Evolutionary conservation across 441 rosid species (phyloP).

Genomic region (Manihot esculenta): DNA sequence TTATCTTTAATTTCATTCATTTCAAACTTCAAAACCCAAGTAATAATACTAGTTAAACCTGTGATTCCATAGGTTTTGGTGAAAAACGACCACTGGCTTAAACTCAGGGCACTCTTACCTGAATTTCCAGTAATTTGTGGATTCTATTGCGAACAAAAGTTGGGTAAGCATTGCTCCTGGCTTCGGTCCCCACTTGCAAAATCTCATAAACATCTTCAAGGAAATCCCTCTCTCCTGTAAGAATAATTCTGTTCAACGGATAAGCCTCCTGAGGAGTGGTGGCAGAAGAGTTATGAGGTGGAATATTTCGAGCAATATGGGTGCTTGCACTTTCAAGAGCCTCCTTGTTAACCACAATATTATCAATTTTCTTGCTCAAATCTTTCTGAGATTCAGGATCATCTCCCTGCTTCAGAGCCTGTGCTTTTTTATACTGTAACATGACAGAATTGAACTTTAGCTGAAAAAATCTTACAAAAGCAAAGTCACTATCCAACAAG

Average conservation of each 20-base stretch:
- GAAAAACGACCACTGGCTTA: too few species aligned
- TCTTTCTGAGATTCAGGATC: constrained; percentile 41
- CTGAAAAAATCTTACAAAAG: constrained; percentile 5
- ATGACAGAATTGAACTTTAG: constrained; percentile 4
- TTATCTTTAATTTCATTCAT: not conserved
- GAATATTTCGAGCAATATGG: constrained; percentile 55
- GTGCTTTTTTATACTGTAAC: constrained; percentile 43
- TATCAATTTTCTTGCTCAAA: constrained; percentile 39
- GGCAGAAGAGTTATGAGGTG: constrained; percentile 60
- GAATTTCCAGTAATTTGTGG: constrained; percentile 42
- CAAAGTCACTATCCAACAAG: not conserved
- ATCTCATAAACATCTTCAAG: constrained; percentile 52
- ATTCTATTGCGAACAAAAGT: constrained; percentile 71
- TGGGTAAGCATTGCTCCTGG: constrained; percentile 45
- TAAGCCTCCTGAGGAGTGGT: constrained; percentile 57
- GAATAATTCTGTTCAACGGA: constrained; percentile 73
- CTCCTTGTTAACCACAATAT: constrained; percentile 42
- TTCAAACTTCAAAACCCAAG: not conserved
- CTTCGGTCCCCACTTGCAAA: constrained; percentile 32
- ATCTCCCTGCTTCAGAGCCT: constrained; percentile 39
- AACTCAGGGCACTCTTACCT: constrained; percentile 48
- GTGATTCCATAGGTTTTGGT: too few species aligned
- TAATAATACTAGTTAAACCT: too few species aligned
- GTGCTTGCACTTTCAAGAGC: constrained; percentile 45
- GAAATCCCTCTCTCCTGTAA: constrained; percentile 59